Base-by-base conservation (phyloP, 2,329 filamentous ascomycete genomes). In the Microcera coccophila region DNA sequence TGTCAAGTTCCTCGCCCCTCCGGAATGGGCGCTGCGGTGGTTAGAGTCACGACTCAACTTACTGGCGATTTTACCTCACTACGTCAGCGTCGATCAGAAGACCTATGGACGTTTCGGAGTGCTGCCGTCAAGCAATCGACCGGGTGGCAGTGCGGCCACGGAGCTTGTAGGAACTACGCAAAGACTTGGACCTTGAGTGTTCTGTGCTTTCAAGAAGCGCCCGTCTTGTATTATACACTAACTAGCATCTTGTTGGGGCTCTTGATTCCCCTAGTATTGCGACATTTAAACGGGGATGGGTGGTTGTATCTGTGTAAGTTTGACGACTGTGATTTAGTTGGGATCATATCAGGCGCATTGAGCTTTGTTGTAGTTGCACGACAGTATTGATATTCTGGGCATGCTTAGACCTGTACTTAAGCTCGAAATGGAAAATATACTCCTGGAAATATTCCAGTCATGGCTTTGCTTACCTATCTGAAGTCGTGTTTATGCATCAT, bases 21-120 rank as follows among this genome's bases (percentile, higher is more conserved):
- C 89, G 2, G 93, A 97, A 67, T 87, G 85, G 77, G 78, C 85
- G 20, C 73, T 97, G 42, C 79, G 90, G 52, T 97, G 86, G 82
- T 76, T 96, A 42, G 93, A 98, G 68, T 81, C 79, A 15, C 94
- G 91, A 62, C 70, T 97, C 46, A 93, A 95, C 60, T 74, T 97
- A 9, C 74, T 95, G 17, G 87, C 82, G 16, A 77, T 89, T 45
- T 69, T 97, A 19, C 91, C 91, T 34, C 88, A 95, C 67, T 97
- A 95, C 59, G 85, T 97, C 36, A 94, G 87, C 43, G 84, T 96
- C 14, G 91, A 97, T 60, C 90, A 95, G 67, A 96, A 95, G 75
- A 95, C 88, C 5, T 95, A 91, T 59, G 91, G 91, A 7, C 78
- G 91, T 40, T 96, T 95, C 58, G 91, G 91, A 2, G 86, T 96